phyloP scores from a whole-genome alignment of 768 basidiomycete genomes.

The Leccinum imitatum region DNA sequence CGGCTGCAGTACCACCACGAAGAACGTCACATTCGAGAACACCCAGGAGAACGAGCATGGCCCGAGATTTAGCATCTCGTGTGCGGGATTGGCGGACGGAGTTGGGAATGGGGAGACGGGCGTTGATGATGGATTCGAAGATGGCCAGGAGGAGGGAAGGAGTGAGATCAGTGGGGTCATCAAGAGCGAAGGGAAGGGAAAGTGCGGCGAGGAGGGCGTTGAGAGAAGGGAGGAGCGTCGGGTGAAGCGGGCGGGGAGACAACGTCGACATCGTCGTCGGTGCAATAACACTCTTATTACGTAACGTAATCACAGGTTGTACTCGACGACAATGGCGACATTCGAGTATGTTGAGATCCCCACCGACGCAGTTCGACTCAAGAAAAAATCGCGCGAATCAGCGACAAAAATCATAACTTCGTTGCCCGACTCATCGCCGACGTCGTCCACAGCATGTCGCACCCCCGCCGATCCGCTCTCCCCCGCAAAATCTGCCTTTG shows the following conservation, averaged over 20 bases:
- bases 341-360: conserved; percentile 45
- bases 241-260: conserved; percentile 14
- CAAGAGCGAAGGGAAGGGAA: conserved; percentile 44
- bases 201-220: conserved; percentile 49
- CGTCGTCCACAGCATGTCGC: conserved; percentile 9
- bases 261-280: conserved; percentile 14
- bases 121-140: conserved; percentile 58
- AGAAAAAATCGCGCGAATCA: conserved; percentile 30
- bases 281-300: not conserved
- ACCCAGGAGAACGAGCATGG: conserved; percentile 75
- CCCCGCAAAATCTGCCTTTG: conserved; percentile 34
- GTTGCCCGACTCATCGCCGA: conserved; percentile 31
- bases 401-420: conserved; percentile 43
- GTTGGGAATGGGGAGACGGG: conserved; percentile 49
- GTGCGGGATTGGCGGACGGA: conserved; percentile 38
- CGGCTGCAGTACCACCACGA: conserved; percentile 41
- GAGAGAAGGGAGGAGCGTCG: conserved; percentile 30
- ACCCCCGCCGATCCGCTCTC: conserved; percentile 12
- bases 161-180: conserved; percentile 61
- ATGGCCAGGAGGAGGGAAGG: conserved; percentile 71
- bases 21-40: conserved; percentile 68
- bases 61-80: conserved; percentile 48
- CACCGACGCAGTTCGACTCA: conserved; percentile 37
- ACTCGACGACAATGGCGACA: conserved; percentile 28
- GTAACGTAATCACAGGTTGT: not conserved